phyloP scores from a whole-genome alignment of 1,284 basidiomycete genomes.

The Moniliophthora roreri region DNA sequence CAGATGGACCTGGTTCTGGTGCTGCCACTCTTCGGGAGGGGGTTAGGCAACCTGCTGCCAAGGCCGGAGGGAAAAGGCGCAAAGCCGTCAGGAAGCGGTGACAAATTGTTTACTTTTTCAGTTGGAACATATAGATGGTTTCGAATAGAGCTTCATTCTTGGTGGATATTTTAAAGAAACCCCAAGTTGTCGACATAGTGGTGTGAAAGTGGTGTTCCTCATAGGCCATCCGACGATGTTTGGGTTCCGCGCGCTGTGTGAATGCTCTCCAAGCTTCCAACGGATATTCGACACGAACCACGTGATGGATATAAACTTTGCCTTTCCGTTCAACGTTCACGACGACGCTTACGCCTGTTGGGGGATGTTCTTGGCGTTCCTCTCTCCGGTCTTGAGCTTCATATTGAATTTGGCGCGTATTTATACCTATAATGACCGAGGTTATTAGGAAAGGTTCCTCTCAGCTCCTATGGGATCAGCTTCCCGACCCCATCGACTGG shows the following conservation, averaged over 20 bases:
- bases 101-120: not conserved
- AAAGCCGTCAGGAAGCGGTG: constrained; percentile 47
- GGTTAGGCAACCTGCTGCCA: constrained; percentile 35
- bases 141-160: not conserved
- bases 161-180: too few species aligned
- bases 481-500: not conserved
- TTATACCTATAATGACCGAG: not conserved
- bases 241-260: too few species aligned
- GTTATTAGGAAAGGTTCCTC: not conserved
- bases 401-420: not conserved
- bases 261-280: too few species aligned
- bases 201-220: too few species aligned
- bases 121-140: not conserved
- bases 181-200: not conserved
- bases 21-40: constrained; percentile 36
- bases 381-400: not conserved
- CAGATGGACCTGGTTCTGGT: constrained; percentile 43
- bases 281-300: too few species aligned
- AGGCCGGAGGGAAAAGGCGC: constrained; percentile 60
- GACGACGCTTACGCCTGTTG: too few species aligned
- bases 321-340: not conserved
- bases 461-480: not conserved
- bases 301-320: too few species aligned
- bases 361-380: too few species aligned
- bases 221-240: too few species aligned